A percentile compares a stretch with the other conserved stretches of the same genome.
phyloP scores from a whole-genome alignment of 1,139 yeast genomes.

The Hyphopichia buzzinii region DNA sequence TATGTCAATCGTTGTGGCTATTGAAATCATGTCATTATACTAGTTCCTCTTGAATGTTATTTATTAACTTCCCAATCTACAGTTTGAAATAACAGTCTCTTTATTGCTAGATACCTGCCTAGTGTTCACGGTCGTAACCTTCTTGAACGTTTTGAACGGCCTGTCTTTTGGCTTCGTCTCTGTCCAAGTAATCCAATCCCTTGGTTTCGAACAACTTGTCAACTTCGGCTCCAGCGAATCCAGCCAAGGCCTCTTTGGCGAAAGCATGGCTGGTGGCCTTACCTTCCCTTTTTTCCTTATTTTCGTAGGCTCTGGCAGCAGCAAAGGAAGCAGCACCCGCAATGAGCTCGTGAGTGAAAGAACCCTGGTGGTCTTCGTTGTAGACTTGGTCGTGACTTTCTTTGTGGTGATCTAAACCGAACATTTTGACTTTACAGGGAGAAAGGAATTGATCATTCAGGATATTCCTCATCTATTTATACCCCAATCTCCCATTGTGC shows the following conservation, averaged over 20 bases:
- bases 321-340: conserved; percentile 37
- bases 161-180: conserved; percentile 21
- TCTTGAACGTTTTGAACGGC: conserved; percentile 20
- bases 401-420: conserved; percentile 35
- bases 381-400: conserved; percentile 28
- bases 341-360: conserved; percentile 30
- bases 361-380: conserved; percentile 26
- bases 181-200: conserved; percentile 34
- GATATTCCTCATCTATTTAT: too few relatives aligned
- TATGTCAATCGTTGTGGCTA: too few relatives aligned
- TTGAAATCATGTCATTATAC: too few relatives aligned
- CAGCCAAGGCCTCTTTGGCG: conserved; percentile 30
- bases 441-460: too few relatives aligned
- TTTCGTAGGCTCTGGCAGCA: conserved; percentile 32
- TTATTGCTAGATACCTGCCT: too few relatives aligned
- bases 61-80: too few relatives aligned
- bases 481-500: too few relatives aligned
- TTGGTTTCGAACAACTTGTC: conserved; percentile 35
- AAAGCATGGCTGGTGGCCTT: conserved; percentile 30
- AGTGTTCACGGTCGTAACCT: conserved; percentile 26
- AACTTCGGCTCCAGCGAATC: conserved; percentile 32
- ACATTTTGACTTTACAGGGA: conserved; percentile 12
- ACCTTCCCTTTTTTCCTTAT: conserved; percentile 32
- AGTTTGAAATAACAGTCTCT: too few relatives aligned
- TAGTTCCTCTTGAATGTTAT: too few relatives aligned